A percentile compares a stretch with the other conserved stretches of the same genome.
Evolutionary conservation across 495 filamentous ascomycete species (phyloP).

Genomic region (Parachaetomium inaequale): DNA sequence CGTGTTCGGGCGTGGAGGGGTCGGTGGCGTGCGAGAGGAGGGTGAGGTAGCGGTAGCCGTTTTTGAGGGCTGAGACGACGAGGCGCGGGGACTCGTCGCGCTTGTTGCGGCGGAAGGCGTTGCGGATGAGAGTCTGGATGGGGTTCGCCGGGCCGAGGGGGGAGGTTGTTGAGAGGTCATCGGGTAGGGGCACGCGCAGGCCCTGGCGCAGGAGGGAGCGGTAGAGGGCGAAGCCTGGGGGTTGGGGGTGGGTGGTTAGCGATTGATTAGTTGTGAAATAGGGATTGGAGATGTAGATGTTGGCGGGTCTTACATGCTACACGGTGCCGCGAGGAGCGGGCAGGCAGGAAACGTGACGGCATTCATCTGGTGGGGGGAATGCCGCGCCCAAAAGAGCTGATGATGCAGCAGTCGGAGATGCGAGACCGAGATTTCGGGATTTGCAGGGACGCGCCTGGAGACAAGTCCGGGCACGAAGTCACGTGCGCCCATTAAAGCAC

Average conservation of each 20-base stretch:
- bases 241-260: not conserved
- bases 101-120: slow-evolving; percentile 57
- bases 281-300: no score
- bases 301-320: slow-evolving; percentile 57
- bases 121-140: slow-evolving; percentile 42
- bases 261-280: not conserved
- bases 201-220: slow-evolving; percentile 64
- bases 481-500: slow-evolving; percentile 1
- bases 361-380: slow-evolving; percentile 29
- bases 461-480: no score
- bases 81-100: slow-evolving; percentile 53
- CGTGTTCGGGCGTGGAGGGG: slow-evolving; percentile 21
- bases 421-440: not conserved
- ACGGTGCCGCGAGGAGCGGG: slow-evolving; percentile 54
- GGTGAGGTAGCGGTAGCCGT: slow-evolving; percentile 55
- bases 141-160: slow-evolving; percentile 44
- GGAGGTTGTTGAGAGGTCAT: slow-evolving; percentile 36
- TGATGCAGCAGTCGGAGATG: not conserved
- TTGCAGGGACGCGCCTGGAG: not conserved
- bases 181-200: slow-evolving; percentile 44
- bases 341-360: slow-evolving; percentile 43
- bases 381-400: not conserved
- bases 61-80: slow-evolving; percentile 51
- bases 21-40: slow-evolving; percentile 23
- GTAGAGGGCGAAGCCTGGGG: slow-evolving; percentile 67